phyloP scores from a whole-genome alignment of 306 rosid genomes.

The Citrullus amarus region DNA sequence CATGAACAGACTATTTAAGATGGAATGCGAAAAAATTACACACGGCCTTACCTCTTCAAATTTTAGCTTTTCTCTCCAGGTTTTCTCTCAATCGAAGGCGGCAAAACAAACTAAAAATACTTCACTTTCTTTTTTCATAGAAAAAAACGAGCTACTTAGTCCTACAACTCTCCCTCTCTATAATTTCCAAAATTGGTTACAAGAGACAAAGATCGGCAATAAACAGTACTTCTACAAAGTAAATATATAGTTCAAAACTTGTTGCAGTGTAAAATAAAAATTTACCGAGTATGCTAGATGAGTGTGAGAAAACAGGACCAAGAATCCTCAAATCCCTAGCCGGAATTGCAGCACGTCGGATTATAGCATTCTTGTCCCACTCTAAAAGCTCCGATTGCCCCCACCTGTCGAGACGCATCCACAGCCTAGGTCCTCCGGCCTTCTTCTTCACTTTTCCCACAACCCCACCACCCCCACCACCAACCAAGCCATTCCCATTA shows the following conservation, averaged over 20 bases:
- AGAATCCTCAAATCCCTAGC: conserved; percentile 76
- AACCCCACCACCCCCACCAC: not conserved
- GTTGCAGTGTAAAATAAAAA: not conserved
- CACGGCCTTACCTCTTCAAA: not conserved
- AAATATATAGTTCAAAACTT: not conserved
- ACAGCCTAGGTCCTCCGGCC: conserved; percentile 63
- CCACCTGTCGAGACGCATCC: conserved; percentile 78
- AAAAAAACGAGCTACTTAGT: too few species aligned
- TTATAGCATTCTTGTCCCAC: conserved; percentile 71
- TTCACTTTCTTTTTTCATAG: too few species aligned
- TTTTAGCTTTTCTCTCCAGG: not conserved
- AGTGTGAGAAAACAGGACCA: conserved; percentile 91
- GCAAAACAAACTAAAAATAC: too few species aligned
- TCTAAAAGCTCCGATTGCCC: conserved; percentile 73
- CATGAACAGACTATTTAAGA: conserved; percentile 1
- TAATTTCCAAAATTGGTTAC: too few species aligned
- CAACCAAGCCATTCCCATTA: conserved; percentile 1
- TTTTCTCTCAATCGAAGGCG: too few species aligned
- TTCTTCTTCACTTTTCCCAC: conserved; percentile 70
- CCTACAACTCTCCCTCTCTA: too few species aligned
- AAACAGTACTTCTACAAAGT: not conserved
- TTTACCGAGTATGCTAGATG: conserved; percentile 87
- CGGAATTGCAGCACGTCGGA: conserved; percentile 70
- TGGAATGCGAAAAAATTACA: not conserved
- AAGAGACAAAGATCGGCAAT: not conserved